Conservation (phyloP, 805 yeast genomes). For the Metschnikowia dekortorum region DNA sequence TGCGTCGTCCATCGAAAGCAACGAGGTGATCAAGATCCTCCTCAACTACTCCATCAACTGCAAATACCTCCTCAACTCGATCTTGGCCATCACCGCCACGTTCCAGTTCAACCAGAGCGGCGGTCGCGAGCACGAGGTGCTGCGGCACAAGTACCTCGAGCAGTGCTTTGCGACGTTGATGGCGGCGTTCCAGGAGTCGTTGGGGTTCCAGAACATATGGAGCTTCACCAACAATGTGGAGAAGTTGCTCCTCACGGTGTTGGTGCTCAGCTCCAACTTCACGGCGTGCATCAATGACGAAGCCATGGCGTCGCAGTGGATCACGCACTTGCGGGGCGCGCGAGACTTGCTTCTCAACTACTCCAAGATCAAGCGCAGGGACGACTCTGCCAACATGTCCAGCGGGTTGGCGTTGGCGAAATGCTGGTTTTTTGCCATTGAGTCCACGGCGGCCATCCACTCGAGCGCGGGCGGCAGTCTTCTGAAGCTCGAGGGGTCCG, state of each 20-base stretch:
- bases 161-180: constrained; percentile 20
- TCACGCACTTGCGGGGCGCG: constrained; percentile 23
- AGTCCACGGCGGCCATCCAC: constrained; percentile 19
- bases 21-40: constrained; percentile 28
- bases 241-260: constrained; percentile 22
- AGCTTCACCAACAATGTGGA: constrained; percentile 19
- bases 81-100: constrained; percentile 25
- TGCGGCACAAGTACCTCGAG: constrained; percentile 18
- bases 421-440: constrained; percentile 27
- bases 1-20: constrained; percentile 31
- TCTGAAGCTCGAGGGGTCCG: constrained; percentile 1
- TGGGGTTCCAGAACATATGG: constrained; percentile 10
- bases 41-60: constrained; percentile 20
- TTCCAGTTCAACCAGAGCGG: constrained; percentile 24
- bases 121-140: constrained; percentile 17
- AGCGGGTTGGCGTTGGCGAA: constrained; percentile 24
- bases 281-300: constrained; percentile 18
- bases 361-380: constrained; percentile 7
- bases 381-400: constrained; percentile 11
- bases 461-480: constrained; percentile 14
- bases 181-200: constrained; percentile 17
- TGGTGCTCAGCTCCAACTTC: constrained; percentile 22
- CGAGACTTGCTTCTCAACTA: constrained; percentile 22
- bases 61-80: constrained; percentile 20
- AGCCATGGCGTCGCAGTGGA: constrained; percentile 19